These are phyloP conservation scores for Pachyrhizus erosus DNA, from an alignment of 306 rosid genomes.

Conservation along the genomic window DNA sequence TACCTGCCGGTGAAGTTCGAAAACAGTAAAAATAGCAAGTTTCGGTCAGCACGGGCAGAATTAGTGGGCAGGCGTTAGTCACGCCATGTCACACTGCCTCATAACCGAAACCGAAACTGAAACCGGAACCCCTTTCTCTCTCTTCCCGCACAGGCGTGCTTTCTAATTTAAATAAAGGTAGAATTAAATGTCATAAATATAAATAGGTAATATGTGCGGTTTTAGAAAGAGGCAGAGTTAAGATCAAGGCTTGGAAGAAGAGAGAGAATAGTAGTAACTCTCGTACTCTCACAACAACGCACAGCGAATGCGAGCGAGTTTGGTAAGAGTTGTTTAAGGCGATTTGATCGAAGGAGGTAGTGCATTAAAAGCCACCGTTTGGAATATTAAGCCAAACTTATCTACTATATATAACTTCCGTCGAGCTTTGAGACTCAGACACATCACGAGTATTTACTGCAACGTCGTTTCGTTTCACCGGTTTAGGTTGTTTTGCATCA, in stretches of 20 bases:
- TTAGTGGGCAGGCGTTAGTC: conserved; percentile 46
- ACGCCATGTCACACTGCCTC: conserved; percentile 49
- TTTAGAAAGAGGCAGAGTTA: conserved; percentile 35
- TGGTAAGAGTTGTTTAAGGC: conserved; percentile 57
- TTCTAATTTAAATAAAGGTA: conserved; percentile 18
- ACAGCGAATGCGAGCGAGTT: conserved; percentile 41
- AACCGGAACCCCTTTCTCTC: background rate
- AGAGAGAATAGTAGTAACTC: conserved; percentile 38
- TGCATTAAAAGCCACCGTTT: conserved; percentile 55
- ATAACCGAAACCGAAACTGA: too few species aligned
- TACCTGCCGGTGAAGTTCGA: conserved; percentile 1
- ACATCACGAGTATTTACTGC: background rate
- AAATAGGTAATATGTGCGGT: conserved; percentile 29
- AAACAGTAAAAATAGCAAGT: background rate
- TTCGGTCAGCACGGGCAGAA: conserved; percentile 43
- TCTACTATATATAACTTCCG: conserved; percentile 3
- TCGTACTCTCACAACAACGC: conserved; percentile 35
- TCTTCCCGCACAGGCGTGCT: background rate
- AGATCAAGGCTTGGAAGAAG: conserved; percentile 49
- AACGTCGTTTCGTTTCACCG: background rate
- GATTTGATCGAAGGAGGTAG: conserved; percentile 54
- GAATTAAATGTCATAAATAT: conserved; percentile 35
- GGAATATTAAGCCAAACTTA: conserved; percentile 31
- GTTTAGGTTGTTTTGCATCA: conserved; percentile 10
- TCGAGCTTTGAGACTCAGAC: conserved; percentile 1